Evolutionary conservation across 345 rosid genomes (phyloP), one percentile per base, ranked within the genome.

Genomic region (Gossypium bickii): DNA sequence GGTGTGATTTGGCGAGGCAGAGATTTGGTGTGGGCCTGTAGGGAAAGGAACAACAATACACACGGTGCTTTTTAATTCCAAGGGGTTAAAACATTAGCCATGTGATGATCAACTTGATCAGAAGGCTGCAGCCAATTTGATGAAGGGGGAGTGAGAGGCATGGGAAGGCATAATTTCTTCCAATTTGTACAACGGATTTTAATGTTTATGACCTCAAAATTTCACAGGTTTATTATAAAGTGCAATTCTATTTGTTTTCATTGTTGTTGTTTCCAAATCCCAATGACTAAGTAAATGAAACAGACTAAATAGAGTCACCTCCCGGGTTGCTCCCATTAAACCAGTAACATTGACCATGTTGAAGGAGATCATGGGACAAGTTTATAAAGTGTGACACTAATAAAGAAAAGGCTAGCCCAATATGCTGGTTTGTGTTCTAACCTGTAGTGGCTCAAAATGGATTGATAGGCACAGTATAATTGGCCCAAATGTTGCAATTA

Each of bases 1-100:
- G 82, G 73, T 94, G 98, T 76, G 97, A 94, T 78, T 59, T 87
- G 74, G 95, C 92, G 11, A 87, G 90, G 75, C 92, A 86, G 86
- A 88, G 85, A 80, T 83, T 89, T n/a, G 94, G 90, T 13, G 70
- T 86, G 57, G 27, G 62, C 62, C 62, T 20, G 11, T 57, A 57
- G 60, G 41, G 41, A 34, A 5, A 34, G 41, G 41, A 34, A 34
- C 41, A 34, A 56, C 25, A 58, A 58, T 4, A 20, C 3, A 58
- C 62, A 58, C 13, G 3, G 16, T 22, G 12, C 13, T 22, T 58
- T n/a, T 58, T 7, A 51, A 13, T 12, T 51, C 6, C 55, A 3
- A 51, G 3, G 15, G 55, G 55, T 12, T 51, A 13, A 51, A 34
- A 34, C 47, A 48, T 9, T 1, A 56, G 27, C 27, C 27, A 10